phyloP scores from a whole-genome alignment of 768 basidiomycete genomes.

The Royoungia palumana region DNA sequence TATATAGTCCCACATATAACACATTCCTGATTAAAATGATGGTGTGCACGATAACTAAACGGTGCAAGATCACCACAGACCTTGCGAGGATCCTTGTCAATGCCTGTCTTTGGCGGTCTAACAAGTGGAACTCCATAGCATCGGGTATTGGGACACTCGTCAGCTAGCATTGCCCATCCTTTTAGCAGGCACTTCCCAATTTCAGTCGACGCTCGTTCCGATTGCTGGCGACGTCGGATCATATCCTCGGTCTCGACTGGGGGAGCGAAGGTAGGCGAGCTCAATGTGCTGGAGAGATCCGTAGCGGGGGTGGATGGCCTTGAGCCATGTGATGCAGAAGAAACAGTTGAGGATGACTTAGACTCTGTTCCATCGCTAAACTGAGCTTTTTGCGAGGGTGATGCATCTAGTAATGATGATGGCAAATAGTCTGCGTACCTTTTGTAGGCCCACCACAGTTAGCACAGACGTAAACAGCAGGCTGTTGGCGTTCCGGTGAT shows the following conservation, averaged over 20 bases:
- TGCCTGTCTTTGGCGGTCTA: constrained; percentile 62
- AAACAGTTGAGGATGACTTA: constrained; percentile 38
- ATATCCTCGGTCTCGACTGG: constrained; percentile 65
- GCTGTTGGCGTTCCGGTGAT: constrained; percentile 52
- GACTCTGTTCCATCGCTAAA: constrained; percentile 23
- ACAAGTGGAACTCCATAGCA: constrained; percentile 87
- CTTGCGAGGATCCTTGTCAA: constrained; percentile 63
- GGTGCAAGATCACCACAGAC: constrained; percentile 34
- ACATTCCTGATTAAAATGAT: constrained; percentile 56
- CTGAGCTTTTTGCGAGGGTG: constrained; percentile 13
- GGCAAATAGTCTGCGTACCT: constrained; percentile 26
- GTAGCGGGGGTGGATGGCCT: constrained; percentile 76
- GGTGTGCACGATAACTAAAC: background rate
- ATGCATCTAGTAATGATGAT: constrained; percentile 1
- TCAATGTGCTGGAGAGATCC: constrained; percentile 59
- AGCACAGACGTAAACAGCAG: constrained; percentile 55
- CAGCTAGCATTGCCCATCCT: constrained; percentile 89
- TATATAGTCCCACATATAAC: constrained; percentile 71
- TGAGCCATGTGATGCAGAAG: constrained; percentile 52
- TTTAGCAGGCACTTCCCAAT: constrained; percentile 75
- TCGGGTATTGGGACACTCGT: constrained; percentile 66
- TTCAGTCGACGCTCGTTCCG: constrained; percentile 73
- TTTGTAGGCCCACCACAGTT: constrained; percentile 49
- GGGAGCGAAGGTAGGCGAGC: constrained; percentile 61
- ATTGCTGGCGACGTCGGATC: constrained; percentile 70